Percentiles rank a stretch among this genome's conserved stretches.
Evolutionary conservation across 352 stramenopile species (phyloP).

Genomic region (Plasmopara halstedii): DNA sequence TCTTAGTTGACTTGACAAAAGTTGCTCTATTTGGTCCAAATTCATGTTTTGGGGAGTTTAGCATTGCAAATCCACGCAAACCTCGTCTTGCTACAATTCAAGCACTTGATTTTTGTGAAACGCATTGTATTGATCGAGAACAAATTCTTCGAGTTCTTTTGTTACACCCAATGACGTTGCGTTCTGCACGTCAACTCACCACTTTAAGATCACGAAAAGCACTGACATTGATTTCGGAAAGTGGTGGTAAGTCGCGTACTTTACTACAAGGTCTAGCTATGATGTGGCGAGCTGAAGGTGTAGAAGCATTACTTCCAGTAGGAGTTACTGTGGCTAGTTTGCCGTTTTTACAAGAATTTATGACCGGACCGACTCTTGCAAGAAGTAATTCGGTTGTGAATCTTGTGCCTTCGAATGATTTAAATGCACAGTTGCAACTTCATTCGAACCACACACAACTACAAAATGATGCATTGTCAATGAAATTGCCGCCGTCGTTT

Average conservation of each 20-base stretch:
- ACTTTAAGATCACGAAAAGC: constrained; percentile 48
- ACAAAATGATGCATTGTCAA: not conserved
- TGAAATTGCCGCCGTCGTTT: not conserved
- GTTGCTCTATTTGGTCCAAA: constrained; percentile 61
- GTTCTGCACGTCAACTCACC: constrained; percentile 48
- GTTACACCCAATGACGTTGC: constrained; percentile 48
- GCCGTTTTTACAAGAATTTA: constrained; percentile 42
- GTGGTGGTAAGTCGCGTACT: constrained; percentile 43
- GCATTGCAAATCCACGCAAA: constrained; percentile 61
- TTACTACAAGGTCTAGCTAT: constrained; percentile 54
- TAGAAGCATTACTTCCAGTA: constrained; percentile 36
- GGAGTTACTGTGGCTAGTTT: constrained; percentile 24
- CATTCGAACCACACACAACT: not conserved
- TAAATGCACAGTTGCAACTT: not conserved
- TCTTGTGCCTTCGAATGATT: not conserved
- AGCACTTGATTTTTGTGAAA: constrained; percentile 74
- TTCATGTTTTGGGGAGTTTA: constrained; percentile 77
- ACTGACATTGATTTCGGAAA: constrained; percentile 46
- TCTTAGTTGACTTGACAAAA: constrained; percentile 51
- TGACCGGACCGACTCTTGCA: not conserved
- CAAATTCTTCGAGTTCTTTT: constrained; percentile 43
- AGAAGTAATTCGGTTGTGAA: not conserved
- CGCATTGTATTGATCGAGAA: constrained; percentile 47
- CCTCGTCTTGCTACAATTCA: constrained; percentile 68
- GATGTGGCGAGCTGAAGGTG: constrained; percentile 50